phyloP scores from a whole-genome alignment of 805 yeast species.

The Jamesozyma hellenica region DNA sequence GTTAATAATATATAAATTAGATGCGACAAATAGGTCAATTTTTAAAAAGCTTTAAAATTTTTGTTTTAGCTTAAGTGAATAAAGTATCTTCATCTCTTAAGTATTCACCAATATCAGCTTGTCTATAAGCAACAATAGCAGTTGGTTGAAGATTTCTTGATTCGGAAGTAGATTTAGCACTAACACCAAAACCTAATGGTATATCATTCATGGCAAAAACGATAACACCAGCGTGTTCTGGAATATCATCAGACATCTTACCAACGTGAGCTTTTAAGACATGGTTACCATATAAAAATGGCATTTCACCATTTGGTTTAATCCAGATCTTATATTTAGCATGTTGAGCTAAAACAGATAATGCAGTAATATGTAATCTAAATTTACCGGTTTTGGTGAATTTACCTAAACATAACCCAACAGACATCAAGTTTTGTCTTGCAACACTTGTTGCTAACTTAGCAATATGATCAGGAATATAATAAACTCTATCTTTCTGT shows the following conservation, averaged over 20 bases:
- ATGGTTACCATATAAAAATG: conserved; percentile 91
- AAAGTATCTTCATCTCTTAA: conserved; percentile 95
- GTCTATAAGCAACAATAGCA: conserved; percentile 90
- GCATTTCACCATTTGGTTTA: conserved; percentile 97
- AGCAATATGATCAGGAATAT: conserved; percentile 73
- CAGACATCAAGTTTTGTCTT: conserved; percentile 79
- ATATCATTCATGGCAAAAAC: conserved; percentile 85
- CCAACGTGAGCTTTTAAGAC: conserved; percentile 95
- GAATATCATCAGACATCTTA: conserved; percentile 92
- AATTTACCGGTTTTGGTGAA: conserved; percentile 97
- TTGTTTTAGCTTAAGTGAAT: conserved; percentile 50
- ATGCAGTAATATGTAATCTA: conserved; percentile 86
- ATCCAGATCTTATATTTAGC: conserved; percentile 95
- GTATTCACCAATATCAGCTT: conserved; percentile 95
- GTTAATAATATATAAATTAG: no score
- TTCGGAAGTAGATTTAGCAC: conserved; percentile 85
- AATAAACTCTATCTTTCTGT: conserved; percentile 94
- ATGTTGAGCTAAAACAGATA: conserved; percentile 69
- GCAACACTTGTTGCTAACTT: conserved; percentile 85
- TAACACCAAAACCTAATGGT: conserved; percentile 92
- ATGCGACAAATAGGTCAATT: no score
- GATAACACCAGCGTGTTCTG: conserved; percentile 94
- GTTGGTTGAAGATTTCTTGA: conserved; percentile 85
- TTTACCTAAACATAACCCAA: conserved; percentile 91
- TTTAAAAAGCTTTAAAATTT: no score